A percentile compares a stretch with the other conserved stretches of the same genome.
These are phyloP conservation scores for Phalaenopsis hybrid DNA, from an alignment of 116 monocot species.

Conservation along the genomic window DNA sequence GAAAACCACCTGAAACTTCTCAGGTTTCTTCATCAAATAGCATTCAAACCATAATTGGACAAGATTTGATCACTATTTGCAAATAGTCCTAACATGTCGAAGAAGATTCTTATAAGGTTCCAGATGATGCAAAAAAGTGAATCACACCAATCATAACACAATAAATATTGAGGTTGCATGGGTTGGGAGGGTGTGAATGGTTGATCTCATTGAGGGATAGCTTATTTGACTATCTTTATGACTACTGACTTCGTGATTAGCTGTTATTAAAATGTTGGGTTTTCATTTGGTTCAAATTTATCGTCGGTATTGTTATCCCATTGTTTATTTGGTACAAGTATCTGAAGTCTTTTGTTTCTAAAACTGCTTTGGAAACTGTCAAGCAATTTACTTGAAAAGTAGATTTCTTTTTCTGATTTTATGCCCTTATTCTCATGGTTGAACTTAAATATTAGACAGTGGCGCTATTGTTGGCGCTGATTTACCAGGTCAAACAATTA, in stretches of 20 bases:
- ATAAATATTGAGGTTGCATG: not conserved
- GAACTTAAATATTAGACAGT: conserved; percentile 51
- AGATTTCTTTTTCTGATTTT: conserved; percentile 4
- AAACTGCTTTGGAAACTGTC: not conserved
- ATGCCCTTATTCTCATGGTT: conserved; percentile 5
- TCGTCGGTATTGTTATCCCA: not conserved
- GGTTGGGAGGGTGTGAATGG: not conserved
- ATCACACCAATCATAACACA: too few relatives aligned
- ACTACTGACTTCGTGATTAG: not conserved
- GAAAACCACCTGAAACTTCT: too few relatives aligned
- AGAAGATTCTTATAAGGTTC: too few relatives aligned
- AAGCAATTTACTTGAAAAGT: not conserved
- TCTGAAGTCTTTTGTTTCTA: not conserved
- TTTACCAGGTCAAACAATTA: conserved; percentile 63
- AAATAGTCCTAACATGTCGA: too few relatives aligned
- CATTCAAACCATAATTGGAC: too few relatives aligned
- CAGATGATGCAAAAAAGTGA: too few relatives aligned
- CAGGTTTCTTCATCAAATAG: too few relatives aligned
- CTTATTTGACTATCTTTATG: not conserved
- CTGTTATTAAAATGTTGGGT: not conserved
- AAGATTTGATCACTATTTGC: too few relatives aligned
- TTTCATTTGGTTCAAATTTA: not conserved
- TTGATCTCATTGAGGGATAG: not conserved
- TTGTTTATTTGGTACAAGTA: not conserved
- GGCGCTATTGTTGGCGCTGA: conserved; percentile 94